A percentile compares a stretch with the other conserved stretches of the same genome.
These are phyloP conservation scores for Tieghemostelium lacteum DNA, from an alignment of 78 protist species.

Conservation along the genomic window DNA sequence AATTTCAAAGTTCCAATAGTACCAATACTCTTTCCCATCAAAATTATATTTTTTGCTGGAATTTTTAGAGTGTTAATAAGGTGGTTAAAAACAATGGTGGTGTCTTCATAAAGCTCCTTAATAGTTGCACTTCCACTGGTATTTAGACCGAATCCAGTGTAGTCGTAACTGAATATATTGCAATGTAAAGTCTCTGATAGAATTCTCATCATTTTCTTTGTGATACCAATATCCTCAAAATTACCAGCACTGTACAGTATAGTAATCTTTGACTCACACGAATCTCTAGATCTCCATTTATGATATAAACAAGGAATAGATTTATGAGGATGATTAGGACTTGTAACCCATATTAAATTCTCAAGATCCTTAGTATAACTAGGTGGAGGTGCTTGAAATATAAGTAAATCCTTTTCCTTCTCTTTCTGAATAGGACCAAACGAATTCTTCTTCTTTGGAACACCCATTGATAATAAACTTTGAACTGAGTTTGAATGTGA, in stretches of 20 bases:
- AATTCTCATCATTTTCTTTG: constrained; percentile 28
- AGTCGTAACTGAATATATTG: constrained; percentile 56
- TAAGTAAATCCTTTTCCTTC: background rate
- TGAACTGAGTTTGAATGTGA: constrained; percentile 33
- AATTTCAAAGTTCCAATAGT: constrained; percentile 48
- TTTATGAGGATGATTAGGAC: background rate
- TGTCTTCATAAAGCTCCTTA: constrained; percentile 42
- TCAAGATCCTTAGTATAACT: constrained; percentile 60
- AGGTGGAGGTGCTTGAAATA: constrained; percentile 73
- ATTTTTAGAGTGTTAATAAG: constrained; percentile 34
- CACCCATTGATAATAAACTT: background rate
- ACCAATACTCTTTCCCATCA: constrained; percentile 77
- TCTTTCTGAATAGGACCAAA: no score
- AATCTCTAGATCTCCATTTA: constrained; percentile 56
- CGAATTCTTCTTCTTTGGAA: background rate
- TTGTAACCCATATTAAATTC: constrained; percentile 13
- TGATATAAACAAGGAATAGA: constrained; percentile 57
- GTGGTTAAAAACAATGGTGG: constrained; percentile 44
- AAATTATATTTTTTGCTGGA: constrained; percentile 23
- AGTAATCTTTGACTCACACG: constrained; percentile 12
- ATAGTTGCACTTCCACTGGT: constrained; percentile 40
- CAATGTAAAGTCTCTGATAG: constrained; percentile 34
- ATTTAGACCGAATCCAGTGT: constrained; percentile 67
- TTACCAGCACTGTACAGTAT: constrained; percentile 49
- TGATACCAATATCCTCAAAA: constrained; percentile 62